Evolutionary conservation across 345 rosid genomes (phyloP), one percentile per base, ranked within the genome.

Genomic region (Gossypium arboreum): DNA sequence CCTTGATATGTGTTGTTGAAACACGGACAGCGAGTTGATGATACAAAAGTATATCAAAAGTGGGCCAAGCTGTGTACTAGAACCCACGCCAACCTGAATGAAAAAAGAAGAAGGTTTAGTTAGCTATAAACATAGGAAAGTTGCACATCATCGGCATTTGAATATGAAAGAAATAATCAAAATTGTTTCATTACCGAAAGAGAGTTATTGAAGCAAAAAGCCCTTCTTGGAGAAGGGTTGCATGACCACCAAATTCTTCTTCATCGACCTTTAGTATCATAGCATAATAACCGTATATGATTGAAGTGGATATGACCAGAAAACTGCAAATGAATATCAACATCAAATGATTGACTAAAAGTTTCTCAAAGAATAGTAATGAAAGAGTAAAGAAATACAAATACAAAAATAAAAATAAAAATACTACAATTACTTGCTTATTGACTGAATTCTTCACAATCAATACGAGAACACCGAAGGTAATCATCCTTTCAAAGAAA

Each of bases 241-340:
- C 92, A 55, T 95, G 99, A 64, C 99, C 98, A 9, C 99, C 99
- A 71, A 84, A 91, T 27, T 93, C 97, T 83, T 93, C 98, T 85
- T 95, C 99, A 47, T 91, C 98, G 22, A 95, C 67, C 89, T 91
- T 93, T 72, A 93, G 83, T 73, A 93, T 81, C 91, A 93, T 77
- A 4, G 90, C 90, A 64, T 95, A 95, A 83, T 91, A 93, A 11
- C 93, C 89, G 56, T 95, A 93, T 56, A 95, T 67, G 1, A 95
- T 87, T 71, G 87, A 96, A 2, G 99, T 84, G 17, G 98, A 90
- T 74, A 93, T 71, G 55, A 78, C 79, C 75, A n/a, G 82, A 84
- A 90, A 95, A 27, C 99, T n/a, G 88, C 73, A 78, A 76, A 44
- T 58, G 66, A 76, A 78, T 76, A 77, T 51, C 74, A 78, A 57